Base-by-base conservation (phyloP, 306 rosid species). In the Cicer bijugum region DNA sequence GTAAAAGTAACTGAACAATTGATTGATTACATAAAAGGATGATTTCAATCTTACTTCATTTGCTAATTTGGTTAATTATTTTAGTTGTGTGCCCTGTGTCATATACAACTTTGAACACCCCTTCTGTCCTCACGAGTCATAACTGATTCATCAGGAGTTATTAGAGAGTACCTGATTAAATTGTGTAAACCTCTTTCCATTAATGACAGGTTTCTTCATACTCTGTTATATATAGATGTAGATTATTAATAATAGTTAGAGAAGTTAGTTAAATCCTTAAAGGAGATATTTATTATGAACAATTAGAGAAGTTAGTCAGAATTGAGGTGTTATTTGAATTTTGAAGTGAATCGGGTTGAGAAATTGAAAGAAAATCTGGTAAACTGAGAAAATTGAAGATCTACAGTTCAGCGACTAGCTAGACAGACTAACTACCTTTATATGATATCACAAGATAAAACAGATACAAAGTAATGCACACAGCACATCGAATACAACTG, bases 121-220 rank as follows among this genome's bases (percentile, higher is more conserved):
- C 46, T 60, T 38, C 4, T 45, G 74, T 45, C 56, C 74, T 44
- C 48, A 17, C 10, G 37, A 23, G 63, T 57, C 15, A 55, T 35
- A 55, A 64, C 53, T 55, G 58, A 42, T 64, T 69, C 55, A 28
- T 51, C 69, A 56, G 48, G 75, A 62, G 52, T 63, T 59, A 72
- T 50, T 64, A 16, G 75, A 12, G 78, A 60, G 71, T 71, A 74
- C 38, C 45, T 59, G 45, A 61, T 75, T 59, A 64, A 43, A 60
- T 59, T 37, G 7, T 68, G 48, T 56, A 72, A 48, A 58, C 53
- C 56, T 52, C 77, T 44, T 69, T 48, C 11, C 48, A 42, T 14
- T 68, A 75, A 43, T 59, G 71, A 50, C 57, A 65, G 38, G 66
- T 64, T 20, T 50, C 43, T 61, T 78, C 39, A 6, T 33, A 39